Evolutionary conservation across 1,139 yeast species (phyloP), one percentile per base, ranked within the genome.

Genomic region (Nakaseomyces glabratus): DNA sequence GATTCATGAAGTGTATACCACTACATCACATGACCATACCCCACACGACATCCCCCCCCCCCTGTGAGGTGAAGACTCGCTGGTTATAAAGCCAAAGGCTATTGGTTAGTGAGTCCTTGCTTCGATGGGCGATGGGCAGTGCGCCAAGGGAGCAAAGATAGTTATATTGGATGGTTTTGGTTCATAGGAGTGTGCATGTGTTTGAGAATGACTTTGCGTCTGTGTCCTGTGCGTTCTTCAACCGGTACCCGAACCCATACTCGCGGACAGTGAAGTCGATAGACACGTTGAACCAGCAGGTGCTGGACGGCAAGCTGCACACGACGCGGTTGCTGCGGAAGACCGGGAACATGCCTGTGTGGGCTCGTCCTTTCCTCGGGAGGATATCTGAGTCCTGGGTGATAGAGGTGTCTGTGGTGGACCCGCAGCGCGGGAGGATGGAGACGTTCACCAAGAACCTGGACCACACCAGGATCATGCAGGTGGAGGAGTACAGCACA

Each of bases 201-300:
- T 82, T 66, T 55, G 61, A 69, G 36, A 75, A 76, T 55, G 78
- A 77, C 48, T 86, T 86, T 52, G 68, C 68, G 34, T 80, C 90
- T 1, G 85, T 82, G 15, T 69, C 88, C 4, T 64, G 78, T 35
- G 94, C 95, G 1, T 80, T 79, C 55, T 76, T 84, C 58, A 82
- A 82, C 60, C 65, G 93, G 48, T 85, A 84, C 52, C 95, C 95
- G 2, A 85, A 85, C 52, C 98, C 98, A 3, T 86, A 70, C 53
- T 80, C 96, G 24, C 63, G 74, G n/a, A 96, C 90, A 61, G 96
- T 90, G 10, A 64, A 79, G 31, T 79, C 94, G 10, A 77, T 77
- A 25, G 98, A 90, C 55, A 82, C 95, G 2, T 24, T 57, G 17
- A 41, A 49, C 4, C 38, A 57, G 33, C 38, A 45, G 10, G 25